Evolutionary conservation across 352 stramenopile species (phyloP).

Genomic region (Pythium brachiatum): DNA sequence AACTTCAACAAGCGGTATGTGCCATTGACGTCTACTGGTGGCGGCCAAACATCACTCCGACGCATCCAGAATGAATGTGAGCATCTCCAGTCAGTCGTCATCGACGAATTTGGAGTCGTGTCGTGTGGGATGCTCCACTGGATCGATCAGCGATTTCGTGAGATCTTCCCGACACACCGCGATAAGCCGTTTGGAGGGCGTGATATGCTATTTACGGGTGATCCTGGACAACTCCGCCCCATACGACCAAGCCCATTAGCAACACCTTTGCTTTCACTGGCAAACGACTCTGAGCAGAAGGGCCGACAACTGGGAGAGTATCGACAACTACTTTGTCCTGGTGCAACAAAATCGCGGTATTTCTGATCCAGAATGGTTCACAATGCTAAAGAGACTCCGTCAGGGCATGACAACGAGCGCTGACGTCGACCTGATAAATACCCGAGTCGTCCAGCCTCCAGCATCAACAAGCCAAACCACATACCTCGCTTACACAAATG

Average conservation of each 20-base stretch:
- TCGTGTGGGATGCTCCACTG: constrained; percentile 18
- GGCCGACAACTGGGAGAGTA: background rate
- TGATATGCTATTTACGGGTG: constrained; percentile 14
- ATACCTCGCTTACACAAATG: constrained; percentile 9
- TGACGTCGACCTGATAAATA: background rate
- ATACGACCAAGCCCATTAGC: background rate
- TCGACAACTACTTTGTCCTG: background rate
- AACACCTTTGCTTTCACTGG: background rate
- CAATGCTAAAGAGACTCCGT: background rate
- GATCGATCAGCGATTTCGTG: constrained; percentile 14
- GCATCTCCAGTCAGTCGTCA: constrained; percentile 8
- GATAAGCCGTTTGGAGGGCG: constrained; percentile 7
- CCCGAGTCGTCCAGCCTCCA: background rate
- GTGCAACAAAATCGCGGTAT: background rate
- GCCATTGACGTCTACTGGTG: background rate
- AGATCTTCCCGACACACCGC: constrained; percentile 7
- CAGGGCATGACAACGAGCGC: background rate
- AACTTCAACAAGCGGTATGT: background rate
- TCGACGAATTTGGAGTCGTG: constrained; percentile 17
- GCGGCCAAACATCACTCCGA: background rate
- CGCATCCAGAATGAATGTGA: constrained; percentile 9
- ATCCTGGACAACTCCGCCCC: constrained; percentile 11
- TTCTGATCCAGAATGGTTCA: background rate
- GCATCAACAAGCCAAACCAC: background rate
- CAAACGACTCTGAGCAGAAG: background rate